phyloP scores from a whole-genome alignment of 768 basidiomycete species.

The Tulasnella sp. region DNA sequence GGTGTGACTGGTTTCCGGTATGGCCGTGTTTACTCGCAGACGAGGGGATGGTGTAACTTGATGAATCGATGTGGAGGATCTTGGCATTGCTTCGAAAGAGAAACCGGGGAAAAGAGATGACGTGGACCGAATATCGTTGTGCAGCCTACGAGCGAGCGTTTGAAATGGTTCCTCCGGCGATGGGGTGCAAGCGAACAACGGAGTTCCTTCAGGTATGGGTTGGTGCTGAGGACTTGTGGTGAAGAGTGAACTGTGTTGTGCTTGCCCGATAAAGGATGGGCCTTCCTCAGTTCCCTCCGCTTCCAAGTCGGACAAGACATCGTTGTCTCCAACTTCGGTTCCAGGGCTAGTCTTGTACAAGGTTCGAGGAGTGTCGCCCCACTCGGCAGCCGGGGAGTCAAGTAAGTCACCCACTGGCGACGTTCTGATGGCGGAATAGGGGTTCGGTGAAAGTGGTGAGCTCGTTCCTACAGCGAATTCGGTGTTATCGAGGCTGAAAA shows the following conservation, averaged over 20 bases:
- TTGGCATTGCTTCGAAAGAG: not conserved
- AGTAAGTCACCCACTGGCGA: not conserved
- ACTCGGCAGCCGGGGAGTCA: not conserved
- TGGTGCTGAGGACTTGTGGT: not conserved
- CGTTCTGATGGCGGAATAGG: too few relatives aligned
- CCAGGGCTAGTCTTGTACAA: slow-evolving; percentile 22
- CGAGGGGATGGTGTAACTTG: too few relatives aligned
- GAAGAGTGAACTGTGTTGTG: not conserved
- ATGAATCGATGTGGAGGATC: too few relatives aligned
- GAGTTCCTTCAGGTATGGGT: too few relatives aligned
- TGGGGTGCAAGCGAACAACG: too few relatives aligned
- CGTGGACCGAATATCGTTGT: not conserved
- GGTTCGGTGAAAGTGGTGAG: not conserved
- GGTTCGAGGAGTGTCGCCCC: slow-evolving; percentile 26
- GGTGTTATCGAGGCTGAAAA: not conserved
- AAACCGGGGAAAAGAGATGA: not conserved
- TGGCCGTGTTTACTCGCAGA: too few relatives aligned
- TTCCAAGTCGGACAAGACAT: slow-evolving; percentile 1
- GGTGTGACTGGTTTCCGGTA: too few relatives aligned
- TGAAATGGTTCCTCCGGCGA: not conserved
- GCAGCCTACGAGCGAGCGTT: not conserved
- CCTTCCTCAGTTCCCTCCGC: too few relatives aligned
- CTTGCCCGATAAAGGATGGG: too few relatives aligned
- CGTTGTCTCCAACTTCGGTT: slow-evolving; percentile 29
- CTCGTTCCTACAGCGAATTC: not conserved